Evolutionary conservation across 805 yeast genomes (phyloP).

Genomic region (Phaffomyces opuntiae): DNA sequence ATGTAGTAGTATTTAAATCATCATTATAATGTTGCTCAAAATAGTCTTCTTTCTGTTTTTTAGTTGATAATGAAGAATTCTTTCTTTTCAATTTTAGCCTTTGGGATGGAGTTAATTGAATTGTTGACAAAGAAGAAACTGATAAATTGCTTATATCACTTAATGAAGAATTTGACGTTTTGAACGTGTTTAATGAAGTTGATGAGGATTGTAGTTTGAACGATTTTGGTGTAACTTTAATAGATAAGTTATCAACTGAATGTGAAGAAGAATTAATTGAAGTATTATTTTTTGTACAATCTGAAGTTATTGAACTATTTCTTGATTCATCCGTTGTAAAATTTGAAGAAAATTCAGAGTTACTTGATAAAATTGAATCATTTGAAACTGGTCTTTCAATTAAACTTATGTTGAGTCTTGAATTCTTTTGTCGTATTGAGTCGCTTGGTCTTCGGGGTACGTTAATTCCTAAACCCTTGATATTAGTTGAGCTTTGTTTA

Average conservation of each 20-base stretch:
- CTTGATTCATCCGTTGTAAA: constrained; percentile 15
- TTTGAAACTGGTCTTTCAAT: constrained; percentile 24
- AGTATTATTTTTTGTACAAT: constrained; percentile 12
- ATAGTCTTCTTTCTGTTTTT: constrained; percentile 28
- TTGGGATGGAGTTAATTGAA: constrained; percentile 35
- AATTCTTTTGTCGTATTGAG: constrained; percentile 9
- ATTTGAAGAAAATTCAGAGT: constrained; percentile 17
- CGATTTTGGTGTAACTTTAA: too few species aligned
- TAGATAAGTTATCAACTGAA: too few species aligned
- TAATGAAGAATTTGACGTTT: constrained; percentile 2
- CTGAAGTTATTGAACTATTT: constrained; percentile 23
- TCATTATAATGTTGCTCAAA: constrained; percentile 29
- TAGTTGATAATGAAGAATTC: constrained; percentile 27
- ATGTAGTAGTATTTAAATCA: constrained; percentile 23
- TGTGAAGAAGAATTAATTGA: constrained; percentile 5
- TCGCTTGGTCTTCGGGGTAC: constrained; percentile 21
- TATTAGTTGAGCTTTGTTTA: constrained; percentile 6
- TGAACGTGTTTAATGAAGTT: neutral
- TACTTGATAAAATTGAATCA: constrained; percentile 18
- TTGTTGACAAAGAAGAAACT: constrained; percentile 8
- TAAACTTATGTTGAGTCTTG: constrained; percentile 5
- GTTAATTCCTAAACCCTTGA: constrained; percentile 17
- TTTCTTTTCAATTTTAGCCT: constrained; percentile 32
- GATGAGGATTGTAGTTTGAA: too few species aligned
- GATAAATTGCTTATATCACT: constrained; percentile 6